Evolutionary conservation across 441 rosid species (phyloP).

Genomic region (Jatropha podagrica): DNA sequence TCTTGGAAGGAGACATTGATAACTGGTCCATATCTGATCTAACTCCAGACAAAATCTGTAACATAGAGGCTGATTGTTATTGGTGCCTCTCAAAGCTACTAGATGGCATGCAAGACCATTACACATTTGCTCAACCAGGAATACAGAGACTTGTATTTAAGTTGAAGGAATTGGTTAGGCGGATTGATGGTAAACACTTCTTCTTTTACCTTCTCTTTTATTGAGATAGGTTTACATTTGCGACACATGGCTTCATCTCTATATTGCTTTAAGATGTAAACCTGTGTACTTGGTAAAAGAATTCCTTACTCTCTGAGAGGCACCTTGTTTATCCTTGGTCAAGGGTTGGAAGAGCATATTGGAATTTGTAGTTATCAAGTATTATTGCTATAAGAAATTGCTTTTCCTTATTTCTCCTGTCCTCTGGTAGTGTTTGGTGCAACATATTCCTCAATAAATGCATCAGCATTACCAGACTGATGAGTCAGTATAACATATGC

Average conservation of each 20-base stretch:
- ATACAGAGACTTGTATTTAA: slow-evolving; percentile 98
- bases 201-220: background rate
- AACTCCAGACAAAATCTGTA: slow-evolving; percentile 59
- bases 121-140: slow-evolving; percentile 99
- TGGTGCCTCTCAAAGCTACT: slow-evolving; percentile 97
- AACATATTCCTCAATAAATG: background rate
- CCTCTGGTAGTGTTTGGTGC: background rate
- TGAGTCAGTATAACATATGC: background rate
- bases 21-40: slow-evolving; percentile 77
- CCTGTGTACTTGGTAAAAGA: background rate
- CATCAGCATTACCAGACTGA: background rate
- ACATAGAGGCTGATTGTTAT: slow-evolving; percentile 93
- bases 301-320: background rate
- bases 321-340: background rate
- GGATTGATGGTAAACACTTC: slow-evolving; percentile 80
- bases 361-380: background rate
- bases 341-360: background rate
- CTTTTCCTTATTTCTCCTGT: background rate
- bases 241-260: background rate
- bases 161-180: slow-evolving; percentile 91
- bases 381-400: background rate
- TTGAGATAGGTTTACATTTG: slow-evolving; percentile 2
- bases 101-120: slow-evolving; percentile 99
- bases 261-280: background rate
- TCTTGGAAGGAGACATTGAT: slow-evolving; percentile 75